Conservation (phyloP, 2,329 filamentous ascomycete species). For the Orbilia brochopaga region DNA sequence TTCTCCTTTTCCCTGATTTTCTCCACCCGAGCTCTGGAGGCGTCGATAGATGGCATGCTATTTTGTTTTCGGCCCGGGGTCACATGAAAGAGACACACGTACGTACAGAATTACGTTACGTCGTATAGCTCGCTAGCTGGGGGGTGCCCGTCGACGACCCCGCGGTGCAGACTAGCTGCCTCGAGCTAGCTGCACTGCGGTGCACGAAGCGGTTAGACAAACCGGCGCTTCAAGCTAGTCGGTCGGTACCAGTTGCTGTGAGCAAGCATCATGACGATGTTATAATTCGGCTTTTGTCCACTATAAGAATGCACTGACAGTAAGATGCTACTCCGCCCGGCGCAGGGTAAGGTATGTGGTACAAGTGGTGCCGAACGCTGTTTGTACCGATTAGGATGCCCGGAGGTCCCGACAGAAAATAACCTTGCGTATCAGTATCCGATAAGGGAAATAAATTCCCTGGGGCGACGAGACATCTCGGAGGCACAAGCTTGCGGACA, state of each 20-base stretch:
- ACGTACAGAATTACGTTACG: too few relatives aligned
- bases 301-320: too few relatives aligned
- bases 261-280: background rate
- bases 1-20: background rate
- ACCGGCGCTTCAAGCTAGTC: background rate
- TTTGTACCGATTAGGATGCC: conserved; percentile 2
- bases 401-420: conserved; percentile 7
- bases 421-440: conserved; percentile 7
- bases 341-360: background rate
- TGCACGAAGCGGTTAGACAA: conserved; percentile 1
- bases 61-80: conserved; percentile 1
- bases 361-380: background rate
- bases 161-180: background rate
- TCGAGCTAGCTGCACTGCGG: background rate
- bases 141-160: background rate
- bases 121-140: too few relatives aligned
- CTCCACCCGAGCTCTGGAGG: background rate
- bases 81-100: background rate
- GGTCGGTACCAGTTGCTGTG: conserved; percentile 4
- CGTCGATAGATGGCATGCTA: background rate
- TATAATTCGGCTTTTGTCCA: background rate
- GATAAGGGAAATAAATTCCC: conserved; percentile 4
- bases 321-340: background rate
- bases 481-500: background rate
- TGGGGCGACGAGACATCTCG: background rate